Conservation (phyloP, 2,329 filamentous ascomycete genomes). For the Zalaria sp. region DNA sequence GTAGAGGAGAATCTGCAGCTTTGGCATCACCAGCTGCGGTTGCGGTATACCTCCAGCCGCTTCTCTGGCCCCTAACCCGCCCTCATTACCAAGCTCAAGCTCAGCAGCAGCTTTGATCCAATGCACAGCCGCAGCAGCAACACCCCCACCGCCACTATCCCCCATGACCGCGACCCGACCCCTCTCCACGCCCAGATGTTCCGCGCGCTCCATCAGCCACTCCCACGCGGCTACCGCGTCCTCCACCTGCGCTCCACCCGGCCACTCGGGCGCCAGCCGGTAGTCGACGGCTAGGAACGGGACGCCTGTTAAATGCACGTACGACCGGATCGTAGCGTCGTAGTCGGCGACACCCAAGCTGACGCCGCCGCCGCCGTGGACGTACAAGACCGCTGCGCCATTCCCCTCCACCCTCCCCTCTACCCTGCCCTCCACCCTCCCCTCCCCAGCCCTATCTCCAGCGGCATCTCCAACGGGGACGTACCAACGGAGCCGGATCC, state of each 20-base stretch:
- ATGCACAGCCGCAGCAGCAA: constrained; percentile 7
- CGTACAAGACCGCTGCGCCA: constrained; percentile 18
- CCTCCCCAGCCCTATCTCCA: not conserved
- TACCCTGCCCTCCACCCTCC: constrained; percentile 4
- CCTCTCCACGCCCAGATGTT: constrained; percentile 26
- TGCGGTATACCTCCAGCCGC: too few species aligned
- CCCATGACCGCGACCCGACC: constrained; percentile 27
- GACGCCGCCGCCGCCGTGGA: constrained; percentile 30
- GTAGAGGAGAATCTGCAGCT: constrained; percentile 27
- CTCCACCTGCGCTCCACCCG: constrained; percentile 9
- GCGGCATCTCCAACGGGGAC: constrained; percentile 10
- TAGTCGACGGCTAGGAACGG: constrained; percentile 27
- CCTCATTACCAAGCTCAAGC: too few species aligned
- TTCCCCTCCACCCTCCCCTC: constrained; percentile 2
- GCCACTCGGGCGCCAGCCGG: constrained; percentile 11
- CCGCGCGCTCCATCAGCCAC: constrained; percentile 24
- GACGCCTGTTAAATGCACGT: constrained; percentile 16
- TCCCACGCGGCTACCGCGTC: constrained; percentile 17
- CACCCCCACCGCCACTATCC: constrained; percentile 24
- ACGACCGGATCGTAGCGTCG: constrained; percentile 11
- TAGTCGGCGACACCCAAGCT: constrained; percentile 15
- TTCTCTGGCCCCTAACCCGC: constrained; percentile 10
- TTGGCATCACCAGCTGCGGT: constrained; percentile 5
- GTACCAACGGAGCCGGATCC: not conserved
- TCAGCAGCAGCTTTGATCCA: too few species aligned